Evolutionary conservation across 2,329 filamentous ascomycete species (phyloP).

Genomic region (Pseudogymnoascus destructans): DNA sequence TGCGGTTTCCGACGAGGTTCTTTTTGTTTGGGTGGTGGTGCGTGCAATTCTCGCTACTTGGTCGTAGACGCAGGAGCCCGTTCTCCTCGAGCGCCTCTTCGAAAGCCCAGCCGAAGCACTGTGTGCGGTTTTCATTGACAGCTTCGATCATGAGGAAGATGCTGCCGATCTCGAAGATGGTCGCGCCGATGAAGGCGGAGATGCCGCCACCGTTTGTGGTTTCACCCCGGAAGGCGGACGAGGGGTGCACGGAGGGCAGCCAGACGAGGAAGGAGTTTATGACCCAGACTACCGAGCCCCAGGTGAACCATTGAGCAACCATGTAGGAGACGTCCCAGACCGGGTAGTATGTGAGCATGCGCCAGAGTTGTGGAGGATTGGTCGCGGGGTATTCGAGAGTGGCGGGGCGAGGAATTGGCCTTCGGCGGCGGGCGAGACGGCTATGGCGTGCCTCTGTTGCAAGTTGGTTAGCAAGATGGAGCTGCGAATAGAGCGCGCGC

Average conservation of each 20-base stretch:
- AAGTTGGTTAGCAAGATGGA: neutral
- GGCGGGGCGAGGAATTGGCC: constrained; percentile 21
- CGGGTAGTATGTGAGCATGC: constrained; percentile 38
- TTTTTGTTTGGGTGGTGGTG: constrained; percentile 31
- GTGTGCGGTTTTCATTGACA: constrained; percentile 50
- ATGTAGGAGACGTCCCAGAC: constrained; percentile 45
- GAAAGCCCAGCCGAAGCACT: constrained; percentile 58
- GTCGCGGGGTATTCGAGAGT: constrained; percentile 23
- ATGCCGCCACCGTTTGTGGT: constrained; percentile 42
- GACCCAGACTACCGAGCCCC: constrained; percentile 41
- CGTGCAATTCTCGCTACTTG: constrained; percentile 22
- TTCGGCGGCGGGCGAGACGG: constrained; percentile 20
- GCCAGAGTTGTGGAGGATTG: constrained; percentile 27
- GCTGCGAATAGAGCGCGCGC: neutral
- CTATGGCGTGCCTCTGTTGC: constrained; percentile 29
- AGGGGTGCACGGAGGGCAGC: constrained; percentile 42
- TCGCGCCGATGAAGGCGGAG: constrained; percentile 53
- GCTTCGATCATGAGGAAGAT: constrained; percentile 53
- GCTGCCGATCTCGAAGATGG: constrained; percentile 51
- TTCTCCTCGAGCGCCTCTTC: constrained; percentile 34
- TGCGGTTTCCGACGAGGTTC: constrained; percentile 28
- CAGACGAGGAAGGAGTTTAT: constrained; percentile 52
- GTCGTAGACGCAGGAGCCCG: constrained; percentile 16
- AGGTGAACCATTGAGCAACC: constrained; percentile 40
- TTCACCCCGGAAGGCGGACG: constrained; percentile 41